Evolutionary conservation across 2,329 filamentous ascomycete genomes (phyloP).

Genomic region (Ceratocystis colombiana): DNA sequence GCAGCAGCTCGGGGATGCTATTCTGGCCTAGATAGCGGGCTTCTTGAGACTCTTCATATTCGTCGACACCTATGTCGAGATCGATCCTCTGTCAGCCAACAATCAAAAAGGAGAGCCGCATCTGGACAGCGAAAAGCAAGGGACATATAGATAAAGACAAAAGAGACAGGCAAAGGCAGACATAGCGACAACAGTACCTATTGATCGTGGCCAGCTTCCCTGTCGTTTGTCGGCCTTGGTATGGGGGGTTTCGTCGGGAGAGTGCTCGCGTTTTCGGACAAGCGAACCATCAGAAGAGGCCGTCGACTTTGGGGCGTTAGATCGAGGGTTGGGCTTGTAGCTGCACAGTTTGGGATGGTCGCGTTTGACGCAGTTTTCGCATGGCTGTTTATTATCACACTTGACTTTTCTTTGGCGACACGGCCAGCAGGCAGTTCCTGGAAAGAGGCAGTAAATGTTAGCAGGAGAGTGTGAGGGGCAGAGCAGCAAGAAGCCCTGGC

Average conservation of each 20-base stretch:
- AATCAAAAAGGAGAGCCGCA: neutral
- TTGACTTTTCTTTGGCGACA: constrained; percentile 59
- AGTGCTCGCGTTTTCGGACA: constrained; percentile 37
- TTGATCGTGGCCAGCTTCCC: constrained; percentile 37
- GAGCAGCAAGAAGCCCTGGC: neutral
- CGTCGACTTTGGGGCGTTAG: constrained; percentile 27
- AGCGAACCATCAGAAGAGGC: constrained; percentile 23
- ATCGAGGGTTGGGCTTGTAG: constrained; percentile 50
- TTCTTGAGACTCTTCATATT: constrained; percentile 45
- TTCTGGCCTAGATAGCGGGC: constrained; percentile 57
- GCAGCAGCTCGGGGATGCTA: constrained; percentile 55
- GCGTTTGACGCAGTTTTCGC: constrained; percentile 57
- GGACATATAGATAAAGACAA: constrained; percentile 26
- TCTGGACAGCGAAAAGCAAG: constrained; percentile 14
- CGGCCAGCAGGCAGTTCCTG: constrained; percentile 56
- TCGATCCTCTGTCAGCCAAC: constrained; percentile 16
- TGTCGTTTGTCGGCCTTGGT: constrained; percentile 33
- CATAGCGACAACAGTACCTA: constrained; percentile 30
- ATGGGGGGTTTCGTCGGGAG: constrained; percentile 34
- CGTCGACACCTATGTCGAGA: constrained; percentile 34
- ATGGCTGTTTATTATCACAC: constrained; percentile 58
- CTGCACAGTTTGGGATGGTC: constrained; percentile 56
- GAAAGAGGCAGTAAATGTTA: neutral
- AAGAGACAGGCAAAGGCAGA: neutral
- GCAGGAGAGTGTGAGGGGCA: neutral